Conservation (phyloP, 306 rosid genomes). For the Medicago ruthenica region DNA sequence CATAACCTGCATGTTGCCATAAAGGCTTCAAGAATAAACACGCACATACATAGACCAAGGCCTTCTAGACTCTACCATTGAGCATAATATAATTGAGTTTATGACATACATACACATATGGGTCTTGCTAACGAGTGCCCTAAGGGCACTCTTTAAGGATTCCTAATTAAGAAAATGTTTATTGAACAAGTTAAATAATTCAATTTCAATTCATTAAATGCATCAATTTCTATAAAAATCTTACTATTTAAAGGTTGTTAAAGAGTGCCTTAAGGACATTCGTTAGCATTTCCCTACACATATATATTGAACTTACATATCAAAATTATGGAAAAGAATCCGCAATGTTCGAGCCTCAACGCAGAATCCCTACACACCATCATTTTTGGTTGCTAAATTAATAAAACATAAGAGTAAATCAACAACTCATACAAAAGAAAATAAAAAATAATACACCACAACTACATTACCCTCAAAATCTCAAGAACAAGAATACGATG, state of each 20-base stretch:
- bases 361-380: constrained; percentile 82
- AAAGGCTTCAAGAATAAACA: not conserved
- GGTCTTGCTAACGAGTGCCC: too few species aligned
- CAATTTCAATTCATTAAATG: too few species aligned
- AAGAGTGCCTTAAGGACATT: too few species aligned
- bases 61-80: constrained; percentile 7
- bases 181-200: too few species aligned
- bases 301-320: constrained; percentile 66
- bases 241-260: too few species aligned
- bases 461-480: constrained; percentile 83
- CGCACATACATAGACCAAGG: constrained; percentile 11
- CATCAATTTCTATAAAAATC: too few species aligned
- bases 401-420: constrained; percentile 15
- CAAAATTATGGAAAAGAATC: constrained; percentile 90
- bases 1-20: not conserved
- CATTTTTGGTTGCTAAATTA: constrained; percentile 40
- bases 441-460: constrained; percentile 13
- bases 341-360: constrained; percentile 89
- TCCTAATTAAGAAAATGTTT: too few species aligned
- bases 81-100: constrained; percentile 22
- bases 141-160: too few species aligned
- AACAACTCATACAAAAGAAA: constrained; percentile 39
- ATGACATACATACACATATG: not conserved
- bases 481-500: constrained; percentile 99
- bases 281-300: not conserved